Base-by-base conservation (phyloP, 2,329 filamentous ascomycete genomes). In the Pseudogymnoascus sp. region DNA sequence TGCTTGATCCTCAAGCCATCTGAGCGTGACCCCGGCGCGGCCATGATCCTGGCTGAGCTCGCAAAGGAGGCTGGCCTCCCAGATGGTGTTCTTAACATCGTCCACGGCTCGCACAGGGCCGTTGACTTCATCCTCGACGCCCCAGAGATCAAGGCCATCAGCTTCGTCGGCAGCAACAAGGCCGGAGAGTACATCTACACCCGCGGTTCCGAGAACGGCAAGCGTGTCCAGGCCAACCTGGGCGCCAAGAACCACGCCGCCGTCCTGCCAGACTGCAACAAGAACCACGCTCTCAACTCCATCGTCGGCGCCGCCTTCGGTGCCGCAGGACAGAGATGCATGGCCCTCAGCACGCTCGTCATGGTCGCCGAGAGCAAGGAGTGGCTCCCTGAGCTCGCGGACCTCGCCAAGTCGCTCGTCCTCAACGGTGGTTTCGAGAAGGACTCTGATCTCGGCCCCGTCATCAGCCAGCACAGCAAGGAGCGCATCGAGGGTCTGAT, bases 191-290 rank as follows among this genome's bases (percentile, higher is more conserved):
- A 94, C 79, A 94, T 94, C 74, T 94, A 86, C 76, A 76, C 79
- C 61, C 85, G 89, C 62, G 90, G 85, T 33, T 91, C 88, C 1
- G 89, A 89, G 71, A 91, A 93, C 70, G 90, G 90, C 71, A 94
- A 94, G 82, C 87, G 90, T 70, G 89, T 92, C 33, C 90, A 94
- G 78, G 90, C 90, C 73, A 94, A 94, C 77, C 78, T 94, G 65
- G 90, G 90, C 40, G 90, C 90, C 67, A 94, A 94, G 83, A 94
- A 94, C 80, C 90, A 94, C 74, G 89, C 89, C 29, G 88, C 88
- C 60, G 86, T 94, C 31, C 82, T 93, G 64, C 90, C 90, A 15
- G 90, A 94, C 78, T 89, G 87, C 79, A 92, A 94, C 80, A 93
- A 92, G 83, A 92, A 94, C 79, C 88, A 92, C 70, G 90, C 91